Evolutionary conservation across 139 green algal genomes (phyloP).

Genomic region (Pleodorina starrii): DNA sequence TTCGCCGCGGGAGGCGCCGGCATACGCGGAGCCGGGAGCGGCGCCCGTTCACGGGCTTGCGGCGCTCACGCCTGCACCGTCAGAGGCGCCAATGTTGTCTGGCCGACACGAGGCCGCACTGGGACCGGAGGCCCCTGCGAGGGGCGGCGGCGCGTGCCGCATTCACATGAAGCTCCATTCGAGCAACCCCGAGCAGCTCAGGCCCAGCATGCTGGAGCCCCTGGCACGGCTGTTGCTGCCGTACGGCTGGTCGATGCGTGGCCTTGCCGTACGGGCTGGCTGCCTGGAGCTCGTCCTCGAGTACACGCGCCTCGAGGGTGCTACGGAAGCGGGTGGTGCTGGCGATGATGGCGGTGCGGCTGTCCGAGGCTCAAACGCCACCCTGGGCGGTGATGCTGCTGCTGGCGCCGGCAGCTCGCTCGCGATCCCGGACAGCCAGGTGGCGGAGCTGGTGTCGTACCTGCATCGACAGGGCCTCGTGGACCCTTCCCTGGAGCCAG

Average conservation of each 20-base stretch:
- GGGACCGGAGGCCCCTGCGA: too few species aligned
- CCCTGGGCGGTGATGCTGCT: too few species aligned
- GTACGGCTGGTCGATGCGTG: background rate
- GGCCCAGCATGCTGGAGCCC: background rate
- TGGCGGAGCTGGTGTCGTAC: background rate
- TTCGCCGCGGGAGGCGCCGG: too few species aligned
- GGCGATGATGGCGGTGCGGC: too few species aligned
- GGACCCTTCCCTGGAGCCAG: conserved; percentile 1
- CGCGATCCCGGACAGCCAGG: background rate
- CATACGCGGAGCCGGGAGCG: too few species aligned
- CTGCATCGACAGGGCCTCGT: conserved; percentile 11
- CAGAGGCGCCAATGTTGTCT: too few species aligned
- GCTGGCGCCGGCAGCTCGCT: too few species aligned
- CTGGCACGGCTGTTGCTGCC: conserved; percentile 22
- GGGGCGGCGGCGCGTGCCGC: background rate
- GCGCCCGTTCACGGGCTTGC: too few species aligned
- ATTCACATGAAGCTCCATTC: conserved; percentile 35
- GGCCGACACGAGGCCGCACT: too few species aligned
- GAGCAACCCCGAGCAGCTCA: background rate
- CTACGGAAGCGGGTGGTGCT: too few species aligned
- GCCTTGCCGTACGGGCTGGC: conserved; percentile 1
- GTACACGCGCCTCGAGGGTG: background rate
- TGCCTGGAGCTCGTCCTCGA: conserved; percentile 40
- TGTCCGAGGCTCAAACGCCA: too few species aligned
- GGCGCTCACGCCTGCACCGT: too few species aligned